phyloP scores from a whole-genome alignment of 768 basidiomycete genomes.

The Tubosaeta brunneosetosa region DNA sequence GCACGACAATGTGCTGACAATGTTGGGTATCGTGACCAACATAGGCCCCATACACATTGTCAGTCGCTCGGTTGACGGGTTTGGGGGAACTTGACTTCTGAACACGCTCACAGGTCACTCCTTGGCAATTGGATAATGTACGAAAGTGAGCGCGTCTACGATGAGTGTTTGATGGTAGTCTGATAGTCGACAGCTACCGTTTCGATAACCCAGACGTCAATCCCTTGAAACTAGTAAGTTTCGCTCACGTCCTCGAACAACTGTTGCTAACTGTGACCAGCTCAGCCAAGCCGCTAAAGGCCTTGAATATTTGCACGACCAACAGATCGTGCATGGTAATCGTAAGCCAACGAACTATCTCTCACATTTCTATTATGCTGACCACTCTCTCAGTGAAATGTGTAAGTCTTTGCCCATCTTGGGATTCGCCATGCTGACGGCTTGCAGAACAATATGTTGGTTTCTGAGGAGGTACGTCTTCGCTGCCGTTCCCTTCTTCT shows the following conservation, averaged over 20 bases:
- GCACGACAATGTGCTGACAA: slow-evolving; percentile 42
- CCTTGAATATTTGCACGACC: slow-evolving; percentile 50
- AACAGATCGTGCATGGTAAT: slow-evolving; percentile 55
- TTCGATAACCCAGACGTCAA: slow-evolving; percentile 33
- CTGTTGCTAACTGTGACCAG: slow-evolving; percentile 26
- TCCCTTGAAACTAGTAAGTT: slow-evolving; percentile 39
- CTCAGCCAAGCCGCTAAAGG: slow-evolving; percentile 52
- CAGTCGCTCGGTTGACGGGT: neutral
- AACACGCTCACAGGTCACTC: slow-evolving; percentile 44
- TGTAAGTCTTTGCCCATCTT: slow-evolving; percentile 34
- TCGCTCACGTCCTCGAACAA: neutral
- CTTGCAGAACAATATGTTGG: slow-evolving; percentile 52
- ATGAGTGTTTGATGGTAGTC: neutral
- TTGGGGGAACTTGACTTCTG: neutral
- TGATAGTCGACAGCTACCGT: slow-evolving; percentile 36
- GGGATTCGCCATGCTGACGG: neutral
- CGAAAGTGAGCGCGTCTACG: slow-evolving; percentile 36
- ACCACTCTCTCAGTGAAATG: slow-evolving; percentile 48
- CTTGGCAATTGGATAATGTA: slow-evolving; percentile 59
- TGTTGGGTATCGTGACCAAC: slow-evolving; percentile 54
- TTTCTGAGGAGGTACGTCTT: slow-evolving; percentile 41
- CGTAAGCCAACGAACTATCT: slow-evolving; percentile 35
- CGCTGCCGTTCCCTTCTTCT: neutral
- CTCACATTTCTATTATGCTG: neutral
- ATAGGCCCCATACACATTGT: slow-evolving; percentile 51